Evolutionary conservation across 495 filamentous ascomycete species (phyloP).

Genomic region (Hypoxylon crocopeplum): DNA sequence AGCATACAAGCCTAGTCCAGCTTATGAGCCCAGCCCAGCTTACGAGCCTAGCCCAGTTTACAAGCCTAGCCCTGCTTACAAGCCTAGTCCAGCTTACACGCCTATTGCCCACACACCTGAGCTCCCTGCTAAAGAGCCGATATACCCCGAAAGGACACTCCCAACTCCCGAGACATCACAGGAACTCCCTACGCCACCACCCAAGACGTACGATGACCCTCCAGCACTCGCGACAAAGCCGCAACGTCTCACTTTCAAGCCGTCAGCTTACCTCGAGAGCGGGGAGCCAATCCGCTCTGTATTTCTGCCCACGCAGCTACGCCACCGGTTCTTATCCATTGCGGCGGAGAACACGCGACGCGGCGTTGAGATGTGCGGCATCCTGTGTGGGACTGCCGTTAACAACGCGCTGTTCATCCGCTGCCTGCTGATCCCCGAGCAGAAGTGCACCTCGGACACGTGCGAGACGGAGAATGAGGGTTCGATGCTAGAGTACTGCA

Average conservation of each 20-base stretch:
- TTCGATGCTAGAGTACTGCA: constrained; percentile 84
- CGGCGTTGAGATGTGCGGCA: constrained; percentile 93
- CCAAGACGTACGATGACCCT: constrained; percentile 43
- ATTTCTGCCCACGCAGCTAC: constrained; percentile 80
- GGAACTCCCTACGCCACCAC: constrained; percentile 44
- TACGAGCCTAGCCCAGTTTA: too few relatives aligned
- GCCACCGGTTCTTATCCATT: constrained; percentile 70
- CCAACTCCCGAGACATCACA: constrained; percentile 13
- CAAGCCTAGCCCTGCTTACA: too few relatives aligned
- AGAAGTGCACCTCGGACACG: constrained; percentile 86
- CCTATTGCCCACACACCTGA: constrained; percentile 27
- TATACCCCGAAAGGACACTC: constrained; percentile 3
- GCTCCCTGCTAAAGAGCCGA: constrained; percentile 39
- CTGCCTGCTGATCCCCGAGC: constrained; percentile 87
- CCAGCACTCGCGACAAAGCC: constrained; percentile 34
- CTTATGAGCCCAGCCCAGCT: constrained; percentile 1
- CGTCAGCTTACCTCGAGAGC: constrained; percentile 86
- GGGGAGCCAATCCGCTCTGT: constrained; percentile 84
- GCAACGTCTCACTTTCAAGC: constrained; percentile 70
- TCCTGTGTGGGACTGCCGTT: constrained; percentile 88
- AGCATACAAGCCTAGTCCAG: too few relatives aligned
- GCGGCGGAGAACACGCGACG: constrained; percentile 76
- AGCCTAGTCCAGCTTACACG: too few relatives aligned
- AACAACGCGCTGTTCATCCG: constrained; percentile 93
- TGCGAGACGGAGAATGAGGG: constrained; percentile 91